Percentiles rank a stretch among this genome's conserved stretches.
Conservation (phyloP, 805 yeast species). For the Teunomyces panamensis region DNA sequence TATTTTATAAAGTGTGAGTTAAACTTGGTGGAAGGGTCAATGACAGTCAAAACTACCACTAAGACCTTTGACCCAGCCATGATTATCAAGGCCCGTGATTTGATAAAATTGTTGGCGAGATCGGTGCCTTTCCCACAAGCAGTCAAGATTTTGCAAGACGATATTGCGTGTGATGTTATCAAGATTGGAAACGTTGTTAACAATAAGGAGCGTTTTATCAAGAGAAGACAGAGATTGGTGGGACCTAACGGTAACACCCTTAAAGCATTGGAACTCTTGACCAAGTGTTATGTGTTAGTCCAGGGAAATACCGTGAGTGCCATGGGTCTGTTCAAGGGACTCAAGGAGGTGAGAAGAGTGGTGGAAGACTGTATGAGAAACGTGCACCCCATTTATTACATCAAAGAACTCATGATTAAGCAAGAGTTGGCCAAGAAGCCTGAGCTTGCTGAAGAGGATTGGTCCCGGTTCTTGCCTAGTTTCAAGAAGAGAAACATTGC, state of each 20-base stretch:
- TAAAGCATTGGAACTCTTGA: slow-evolving; percentile 89
- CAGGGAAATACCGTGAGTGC: slow-evolving; percentile 97
- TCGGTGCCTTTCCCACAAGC: slow-evolving; percentile 98
- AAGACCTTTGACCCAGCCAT: slow-evolving; percentile 95
- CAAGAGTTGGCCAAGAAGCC: slow-evolving; percentile 94
- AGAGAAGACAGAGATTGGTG: slow-evolving; percentile 92
- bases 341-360: slow-evolving; percentile 87
- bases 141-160: slow-evolving; percentile 84
- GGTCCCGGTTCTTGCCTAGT: slow-evolving; percentile 95
- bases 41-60: slow-evolving; percentile 94
- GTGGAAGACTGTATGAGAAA: slow-evolving; percentile 98
- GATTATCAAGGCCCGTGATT: slow-evolving; percentile 90
- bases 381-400: slow-evolving; percentile 95
- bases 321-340: slow-evolving; percentile 94
- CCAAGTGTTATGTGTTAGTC: slow-evolving; percentile 93
- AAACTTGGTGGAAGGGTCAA: slow-evolving; percentile 92
- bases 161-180: slow-evolving; percentile 91
- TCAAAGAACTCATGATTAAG: slow-evolving; percentile 96
- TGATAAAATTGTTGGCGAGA: slow-evolving; percentile 88
- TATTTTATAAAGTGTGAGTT: slow-evolving; percentile 79
- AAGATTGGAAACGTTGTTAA: slow-evolving; percentile 88
- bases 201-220: slow-evolving; percentile 90
- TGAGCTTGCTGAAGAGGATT: slow-evolving; percentile 91
- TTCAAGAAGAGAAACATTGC: slow-evolving; percentile 96
- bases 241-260: slow-evolving; percentile 97